Conservation (phyloP, 441 rosid genomes). For the Adansonia gregorii region DNA sequence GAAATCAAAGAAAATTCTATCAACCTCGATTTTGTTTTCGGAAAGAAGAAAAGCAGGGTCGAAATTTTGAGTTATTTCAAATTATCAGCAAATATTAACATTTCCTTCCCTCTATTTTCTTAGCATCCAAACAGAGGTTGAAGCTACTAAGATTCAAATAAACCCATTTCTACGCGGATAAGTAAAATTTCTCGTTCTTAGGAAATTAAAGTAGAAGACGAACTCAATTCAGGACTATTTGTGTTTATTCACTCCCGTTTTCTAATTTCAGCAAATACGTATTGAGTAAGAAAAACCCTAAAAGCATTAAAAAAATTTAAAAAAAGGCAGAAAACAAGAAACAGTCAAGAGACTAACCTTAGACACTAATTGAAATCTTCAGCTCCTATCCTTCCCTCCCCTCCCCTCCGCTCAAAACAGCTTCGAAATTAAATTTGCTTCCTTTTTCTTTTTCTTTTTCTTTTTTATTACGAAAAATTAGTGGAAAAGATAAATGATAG, state of each 20-base stretch:
- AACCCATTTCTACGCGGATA: neutral
- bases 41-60: neutral
- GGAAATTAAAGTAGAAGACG: neutral
- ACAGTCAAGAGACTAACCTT: neutral
- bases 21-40: neutral
- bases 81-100: constrained; percentile 17
- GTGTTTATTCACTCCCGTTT: neutral
- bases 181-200: neutral
- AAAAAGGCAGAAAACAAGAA: neutral
- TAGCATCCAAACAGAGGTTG: constrained; percentile 21
- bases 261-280: neutral
- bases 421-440: neutral
- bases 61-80: neutral
- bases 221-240: neutral
- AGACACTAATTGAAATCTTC: neutral
- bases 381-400: constrained; percentile 4
- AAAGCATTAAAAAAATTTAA: neutral
- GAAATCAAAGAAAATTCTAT: neutral
- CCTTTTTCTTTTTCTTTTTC: neutral
- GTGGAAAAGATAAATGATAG: neutral
- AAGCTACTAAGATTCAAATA: neutral
- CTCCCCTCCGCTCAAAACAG: neutral
- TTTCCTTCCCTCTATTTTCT: constrained; percentile 17
- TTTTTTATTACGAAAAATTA: neutral
- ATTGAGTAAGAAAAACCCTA: neutral